Conservation (phyloP, 2,329 filamentous ascomycete species). For the Neopestalotiopsis rosae region DNA sequence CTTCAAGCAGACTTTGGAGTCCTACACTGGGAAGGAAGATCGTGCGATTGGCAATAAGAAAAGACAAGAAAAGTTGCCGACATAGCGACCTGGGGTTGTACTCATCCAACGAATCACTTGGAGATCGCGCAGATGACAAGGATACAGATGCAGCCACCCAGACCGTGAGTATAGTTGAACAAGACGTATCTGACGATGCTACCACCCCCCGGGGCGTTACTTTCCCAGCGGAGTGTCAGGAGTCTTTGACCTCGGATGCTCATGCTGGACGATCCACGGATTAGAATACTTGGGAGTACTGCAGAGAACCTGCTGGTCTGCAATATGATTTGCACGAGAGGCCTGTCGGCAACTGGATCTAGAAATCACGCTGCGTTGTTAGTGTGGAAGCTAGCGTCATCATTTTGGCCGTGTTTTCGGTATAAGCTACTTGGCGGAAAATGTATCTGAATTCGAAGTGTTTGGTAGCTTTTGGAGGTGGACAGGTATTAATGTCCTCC, state of each 20-base stretch:
- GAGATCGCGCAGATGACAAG: background rate
- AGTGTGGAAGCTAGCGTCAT: too few species aligned
- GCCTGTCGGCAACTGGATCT: conserved; percentile 23
- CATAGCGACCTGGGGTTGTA: conserved; percentile 17
- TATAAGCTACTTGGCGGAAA: too few species aligned
- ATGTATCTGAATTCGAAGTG: too few species aligned
- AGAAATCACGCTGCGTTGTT: background rate
- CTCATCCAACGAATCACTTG: conserved; percentile 2
- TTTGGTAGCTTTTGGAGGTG: too few species aligned
- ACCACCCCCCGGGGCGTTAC: background rate
- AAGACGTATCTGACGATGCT: background rate
- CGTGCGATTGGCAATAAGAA: background rate
- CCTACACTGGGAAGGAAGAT: conserved; percentile 25
- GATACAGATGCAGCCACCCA: background rate
- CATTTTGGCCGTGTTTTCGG: too few species aligned
- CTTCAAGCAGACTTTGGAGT: conserved; percentile 27
- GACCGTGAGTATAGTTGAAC: background rate
- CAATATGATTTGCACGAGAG: background rate
- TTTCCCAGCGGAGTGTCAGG: background rate
- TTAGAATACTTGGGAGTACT: conserved; percentile 19
- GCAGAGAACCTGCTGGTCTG: background rate
- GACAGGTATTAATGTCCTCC: too few species aligned
- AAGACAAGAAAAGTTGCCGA: background rate
- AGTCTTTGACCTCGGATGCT: background rate
- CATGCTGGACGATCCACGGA: background rate